Percentiles rank a stretch among this genome's conserved stretches.
Conservation (phyloP, 2,329 filamentous ascomycete species). For the Pyrenochaeta sp. region DNA sequence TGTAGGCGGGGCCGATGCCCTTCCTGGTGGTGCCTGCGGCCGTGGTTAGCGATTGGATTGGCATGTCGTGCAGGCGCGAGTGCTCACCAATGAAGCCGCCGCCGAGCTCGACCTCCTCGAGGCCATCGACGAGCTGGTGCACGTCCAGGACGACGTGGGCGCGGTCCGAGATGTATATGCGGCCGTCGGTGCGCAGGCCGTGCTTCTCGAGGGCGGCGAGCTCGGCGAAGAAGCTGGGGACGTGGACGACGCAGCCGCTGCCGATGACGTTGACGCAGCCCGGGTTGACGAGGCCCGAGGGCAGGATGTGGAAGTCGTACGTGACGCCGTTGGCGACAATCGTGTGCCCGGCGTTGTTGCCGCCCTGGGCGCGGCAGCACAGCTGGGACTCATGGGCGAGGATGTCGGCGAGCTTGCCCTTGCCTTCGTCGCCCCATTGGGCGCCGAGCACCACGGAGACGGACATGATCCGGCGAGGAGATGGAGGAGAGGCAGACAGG, state of each 20-base stretch:
- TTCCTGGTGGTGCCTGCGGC: slow-evolving; percentile 61
- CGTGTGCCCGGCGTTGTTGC: slow-evolving; percentile 64
- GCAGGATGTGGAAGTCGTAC: slow-evolving; percentile 52
- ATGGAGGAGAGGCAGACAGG: slow-evolving; percentile 14
- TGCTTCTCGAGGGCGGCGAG: slow-evolving; percentile 67
- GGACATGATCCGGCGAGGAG: slow-evolving; percentile 46
- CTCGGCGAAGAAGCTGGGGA: slow-evolving; percentile 72
- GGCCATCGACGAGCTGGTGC: slow-evolving; percentile 72
- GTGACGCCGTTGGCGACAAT: slow-evolving; percentile 57
- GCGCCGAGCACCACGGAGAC: slow-evolving; percentile 66
- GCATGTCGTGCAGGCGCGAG: background rate
- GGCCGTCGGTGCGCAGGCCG: slow-evolving; percentile 64
- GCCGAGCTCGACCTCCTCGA: slow-evolving; percentile 66
- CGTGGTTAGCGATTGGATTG: slow-evolving; percentile 28
- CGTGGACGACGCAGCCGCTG: slow-evolving; percentile 70
- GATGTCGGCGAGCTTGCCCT: slow-evolving; percentile 68
- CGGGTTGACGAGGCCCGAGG: slow-evolving; percentile 74
- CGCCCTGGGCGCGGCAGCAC: slow-evolving; percentile 66
- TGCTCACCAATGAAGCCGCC: slow-evolving; percentile 52
- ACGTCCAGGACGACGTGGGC: slow-evolving; percentile 71
- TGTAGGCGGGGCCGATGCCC: slow-evolving; percentile 66
- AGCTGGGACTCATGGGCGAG: slow-evolving; percentile 61
- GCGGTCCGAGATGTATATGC: slow-evolving; percentile 70
- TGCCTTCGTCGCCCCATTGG: slow-evolving; percentile 68
- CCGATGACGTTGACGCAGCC: slow-evolving; percentile 75